Conservation (phyloP, 129 eudicot species). For the Saposhnikovia divaricata region DNA sequence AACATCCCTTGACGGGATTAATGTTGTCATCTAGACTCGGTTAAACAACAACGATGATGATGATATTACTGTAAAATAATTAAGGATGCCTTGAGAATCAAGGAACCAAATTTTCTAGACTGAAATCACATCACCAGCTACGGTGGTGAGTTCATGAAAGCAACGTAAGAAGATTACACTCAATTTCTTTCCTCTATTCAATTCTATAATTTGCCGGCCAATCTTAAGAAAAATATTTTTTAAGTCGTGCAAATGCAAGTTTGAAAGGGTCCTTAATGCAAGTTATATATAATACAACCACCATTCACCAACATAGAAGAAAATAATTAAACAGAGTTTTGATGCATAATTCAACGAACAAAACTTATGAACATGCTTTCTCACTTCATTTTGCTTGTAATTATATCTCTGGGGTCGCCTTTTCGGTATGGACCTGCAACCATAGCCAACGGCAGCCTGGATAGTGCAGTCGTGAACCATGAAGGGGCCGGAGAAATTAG, state of each 20-base stretch:
- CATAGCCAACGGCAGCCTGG: background rate
- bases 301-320: too few relatives aligned
- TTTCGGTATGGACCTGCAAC: background rate
- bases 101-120: too few relatives aligned
- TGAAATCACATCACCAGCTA: background rate
- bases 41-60: too few relatives aligned
- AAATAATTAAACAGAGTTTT: too few relatives aligned
- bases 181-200: background rate
- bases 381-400: background rate
- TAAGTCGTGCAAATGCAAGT: background rate
- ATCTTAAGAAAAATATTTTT: background rate
- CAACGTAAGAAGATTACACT: background rate
- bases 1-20: too few relatives aligned
- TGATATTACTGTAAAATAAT: too few relatives aligned
- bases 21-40: too few relatives aligned
- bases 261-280: background rate
- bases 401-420: background rate
- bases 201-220: background rate
- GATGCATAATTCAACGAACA: too few relatives aligned
- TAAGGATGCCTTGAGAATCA: too few relatives aligned
- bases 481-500: background rate
- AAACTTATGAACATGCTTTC: background rate
- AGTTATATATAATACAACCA: too few relatives aligned
- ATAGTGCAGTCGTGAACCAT: background rate
- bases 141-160: background rate